phyloP scores from a whole-genome alignment of 1,139 yeast genomes.

The Candida frijolesensis region DNA sequence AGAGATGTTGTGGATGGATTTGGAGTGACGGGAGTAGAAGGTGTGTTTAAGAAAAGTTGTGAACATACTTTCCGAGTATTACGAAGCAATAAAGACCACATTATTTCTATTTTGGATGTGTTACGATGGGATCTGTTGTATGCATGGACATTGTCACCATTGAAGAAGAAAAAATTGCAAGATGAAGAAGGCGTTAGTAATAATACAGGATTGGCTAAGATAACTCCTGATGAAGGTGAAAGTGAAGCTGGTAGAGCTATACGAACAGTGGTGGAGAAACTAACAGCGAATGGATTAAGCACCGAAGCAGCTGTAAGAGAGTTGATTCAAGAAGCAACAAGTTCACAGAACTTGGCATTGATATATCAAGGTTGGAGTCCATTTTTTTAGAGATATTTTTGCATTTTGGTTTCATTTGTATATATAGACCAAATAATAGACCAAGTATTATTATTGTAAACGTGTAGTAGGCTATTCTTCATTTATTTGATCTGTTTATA shows the following conservation, averaged over 20 bases:
- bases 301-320: constrained; percentile 85
- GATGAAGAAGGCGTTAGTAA: constrained; percentile 29
- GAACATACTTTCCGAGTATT: constrained; percentile 74
- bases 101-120: constrained; percentile 82
- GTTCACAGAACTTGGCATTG: constrained; percentile 65
- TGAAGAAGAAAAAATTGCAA: constrained; percentile 60
- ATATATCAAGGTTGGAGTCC: constrained; percentile 87
- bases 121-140: constrained; percentile 91
- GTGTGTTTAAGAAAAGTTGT: constrained; percentile 70
- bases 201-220: neutral
- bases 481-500: no score
- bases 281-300: constrained; percentile 67
- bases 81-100: constrained; percentile 65
- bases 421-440: neutral
- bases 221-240: constrained; percentile 51
- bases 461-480: no score
- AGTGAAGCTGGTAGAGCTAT: constrained; percentile 84
- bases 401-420: neutral
- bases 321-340: constrained; percentile 75
- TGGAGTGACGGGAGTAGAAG: constrained; percentile 82
- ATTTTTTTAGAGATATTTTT: constrained; percentile 34
- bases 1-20: constrained; percentile 91
- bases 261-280: constrained; percentile 68
- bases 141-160: constrained; percentile 83
- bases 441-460: no score